Evolutionary conservation across 352 stramenopile species (phyloP), one percentile per base, ranked within the genome.

Genomic region (Pythium phragmitis): DNA sequence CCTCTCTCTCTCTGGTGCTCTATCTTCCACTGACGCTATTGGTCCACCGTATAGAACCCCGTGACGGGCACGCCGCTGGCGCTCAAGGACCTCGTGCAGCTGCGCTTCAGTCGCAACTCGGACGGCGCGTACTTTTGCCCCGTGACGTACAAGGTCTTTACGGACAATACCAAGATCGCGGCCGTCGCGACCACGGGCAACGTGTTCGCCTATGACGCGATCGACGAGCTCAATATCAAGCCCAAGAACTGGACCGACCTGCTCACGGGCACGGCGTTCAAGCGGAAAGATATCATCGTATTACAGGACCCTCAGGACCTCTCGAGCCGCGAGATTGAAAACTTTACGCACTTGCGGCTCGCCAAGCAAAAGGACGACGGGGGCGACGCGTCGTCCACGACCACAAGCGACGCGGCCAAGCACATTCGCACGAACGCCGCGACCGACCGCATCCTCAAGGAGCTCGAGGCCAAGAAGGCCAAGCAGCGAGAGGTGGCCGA

Each of bases 171-270:
- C 60, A 94, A 96, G 75, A 94, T 96, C 64, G 83, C 82, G 30
- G 80, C 85, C 26, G 74, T 94, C 43, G 80, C 80, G 16, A 81
- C 85, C 3, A 94, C 84, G 8, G 84, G 85, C n/a, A 99, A 99
- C 75, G 97, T 99, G 13, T 99, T 97, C 65, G 90, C 89, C 33
- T 98, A 97, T 60, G 96, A 99, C 50, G 97, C 97, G 6, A 89
- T 99, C 52, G 79, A 98, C 41, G 98, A 99, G 75, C 89, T 99
- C 23, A 99, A 99, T 76, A 87, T 99, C 69, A 99, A 99, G 75
- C 65, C 92, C 7, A 99, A 99, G 73, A 99, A 98, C 80, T 98
- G 92, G 78, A 85, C 85, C 49, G 98, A 99, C 75, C 77, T 99
- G 7, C 77, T 98, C 7, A 94, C 88, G 14, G 96, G 96, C 6